These are phyloP conservation scores for Gossypium lobatum DNA, from an alignment of 441 rosid genomes.

Conservation along the genomic window DNA sequence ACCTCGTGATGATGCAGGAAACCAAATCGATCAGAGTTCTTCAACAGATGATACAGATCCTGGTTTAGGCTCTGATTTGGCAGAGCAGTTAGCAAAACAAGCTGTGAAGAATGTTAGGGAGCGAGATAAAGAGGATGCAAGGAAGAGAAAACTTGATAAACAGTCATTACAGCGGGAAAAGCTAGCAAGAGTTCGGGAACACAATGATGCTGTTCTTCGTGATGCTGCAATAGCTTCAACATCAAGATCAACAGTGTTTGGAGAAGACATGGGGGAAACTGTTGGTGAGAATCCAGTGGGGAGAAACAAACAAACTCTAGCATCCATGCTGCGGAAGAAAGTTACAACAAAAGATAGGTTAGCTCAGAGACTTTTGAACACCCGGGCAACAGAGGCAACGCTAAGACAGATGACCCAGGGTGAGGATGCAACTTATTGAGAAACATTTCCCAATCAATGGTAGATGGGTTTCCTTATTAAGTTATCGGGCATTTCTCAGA, in stretches of 20 bases:
- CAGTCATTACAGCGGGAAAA: conserved; percentile 53
- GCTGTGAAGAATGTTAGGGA: conserved; percentile 69
- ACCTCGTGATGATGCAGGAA: conserved; percentile 52
- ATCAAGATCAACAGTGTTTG: conserved; percentile 47
- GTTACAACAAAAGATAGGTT: conserved; percentile 62
- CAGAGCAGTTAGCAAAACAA: conserved; percentile 58
- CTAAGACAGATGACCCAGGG: conserved; percentile 41
- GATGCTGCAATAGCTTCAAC: conserved; percentile 80
- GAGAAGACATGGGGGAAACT: conserved; percentile 29
- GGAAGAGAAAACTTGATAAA: conserved; percentile 46
- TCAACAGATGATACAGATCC: conserved; percentile 23
- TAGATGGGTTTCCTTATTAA: conserved; percentile 20
- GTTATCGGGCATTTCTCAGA: neutral
- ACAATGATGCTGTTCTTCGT: conserved; percentile 66
- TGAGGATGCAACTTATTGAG: conserved; percentile 57
- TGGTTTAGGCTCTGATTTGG: conserved; percentile 37
- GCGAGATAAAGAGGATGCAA: conserved; percentile 48
- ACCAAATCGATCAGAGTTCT: conserved; percentile 29
- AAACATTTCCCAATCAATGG: conserved; percentile 86
- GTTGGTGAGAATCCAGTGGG: conserved; percentile 28
- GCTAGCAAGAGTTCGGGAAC: conserved; percentile 68
- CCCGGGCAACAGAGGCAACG: conserved; percentile 41
- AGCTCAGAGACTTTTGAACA: conserved; percentile 45
- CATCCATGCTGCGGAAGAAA: conserved; percentile 59
- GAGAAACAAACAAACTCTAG: conserved; percentile 48